These are phyloP conservation scores for Trichocladium antarcticum DNA, from an alignment of 495 filamentous ascomycete species.

Conservation along the genomic window DNA sequence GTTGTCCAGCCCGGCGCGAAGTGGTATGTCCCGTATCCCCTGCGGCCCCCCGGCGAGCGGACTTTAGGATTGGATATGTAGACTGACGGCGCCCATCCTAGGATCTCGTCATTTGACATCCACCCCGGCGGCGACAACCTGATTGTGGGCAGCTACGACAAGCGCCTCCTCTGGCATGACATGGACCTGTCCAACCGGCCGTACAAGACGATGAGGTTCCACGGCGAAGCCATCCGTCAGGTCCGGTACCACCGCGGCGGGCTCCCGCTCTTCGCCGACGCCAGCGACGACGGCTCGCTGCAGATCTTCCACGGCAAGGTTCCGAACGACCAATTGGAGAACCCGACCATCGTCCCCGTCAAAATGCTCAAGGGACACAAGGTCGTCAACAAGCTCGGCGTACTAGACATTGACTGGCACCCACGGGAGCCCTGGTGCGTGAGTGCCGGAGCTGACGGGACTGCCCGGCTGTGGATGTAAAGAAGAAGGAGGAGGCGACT, in stretches of 20 bases:
- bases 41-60: no score
- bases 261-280: slow-evolving; percentile 83
- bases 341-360: slow-evolving; percentile 87
- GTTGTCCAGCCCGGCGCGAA: slow-evolving; percentile 83
- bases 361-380: slow-evolving; percentile 89
- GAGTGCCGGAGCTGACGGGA: slow-evolving; percentile 89
- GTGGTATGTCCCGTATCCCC: slow-evolving; percentile 17
- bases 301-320: slow-evolving; percentile 97
- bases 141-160: slow-evolving; percentile 87
- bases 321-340: slow-evolving; percentile 85
- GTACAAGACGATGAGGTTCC: slow-evolving; percentile 93
- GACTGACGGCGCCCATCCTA: slow-evolving; percentile 26
- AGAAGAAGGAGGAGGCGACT: not conserved
- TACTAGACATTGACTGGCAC: slow-evolving; percentile 93
- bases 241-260: slow-evolving; percentile 77
- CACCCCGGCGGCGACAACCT: slow-evolving; percentile 90
- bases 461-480: slow-evolving; percentile 42
- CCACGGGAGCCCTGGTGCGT: slow-evolving; percentile 84
- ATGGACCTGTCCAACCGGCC: slow-evolving; percentile 80
- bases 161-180: slow-evolving; percentile 92
- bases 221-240: slow-evolving; percentile 75
- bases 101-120: slow-evolving; percentile 89
- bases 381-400: slow-evolving; percentile 67
- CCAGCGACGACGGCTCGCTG: slow-evolving; percentile 82
- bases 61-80: not conserved